Base-by-base conservation (phyloP, 1,284 basidiomycete genomes). In the Microbotryum intermedium region DNA sequence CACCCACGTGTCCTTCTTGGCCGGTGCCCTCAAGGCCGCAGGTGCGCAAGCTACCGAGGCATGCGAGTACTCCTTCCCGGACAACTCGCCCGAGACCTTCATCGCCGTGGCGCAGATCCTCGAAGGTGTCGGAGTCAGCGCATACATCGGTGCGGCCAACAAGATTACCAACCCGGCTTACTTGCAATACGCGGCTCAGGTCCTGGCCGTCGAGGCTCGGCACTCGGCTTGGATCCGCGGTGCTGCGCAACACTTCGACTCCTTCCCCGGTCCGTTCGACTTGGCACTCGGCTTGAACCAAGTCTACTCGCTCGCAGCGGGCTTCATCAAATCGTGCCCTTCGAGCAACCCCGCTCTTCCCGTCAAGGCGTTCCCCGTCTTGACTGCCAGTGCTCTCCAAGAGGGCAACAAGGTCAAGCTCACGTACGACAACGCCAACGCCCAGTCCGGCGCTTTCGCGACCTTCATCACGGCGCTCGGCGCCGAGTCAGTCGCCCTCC, bases 51-150 rank as follows among this genome's bases (percentile, higher is more conserved):
- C 82, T 0, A 77, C 79, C 20, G 66, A 78, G 70, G 75, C 79
- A 11, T 86, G 84, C 78, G 50, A 57, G 1, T 86, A 86, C 73
- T 74, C 72, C 56, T 85, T 86, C 73, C 79, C 80, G 26, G 76
- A 79, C 53, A 79, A 77, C 28, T 81, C 82, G 69, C 74, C 78
- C 2, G 73, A 73, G 57, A 74, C 77, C 3, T 86, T 86, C 72
- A 75, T 80, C 42, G 76, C 78, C 16, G 74, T 81, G 39, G 78
- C 82, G 25, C 77, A 77, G 64, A 76, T 81, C 10, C 72, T 87
- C n/a, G 83, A 85, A 72, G 79, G 77, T 26, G 78, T 85, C 50
- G 80, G 79, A n/a, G 76, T 69, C 20, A 43, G 39, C 18, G 82
- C 81, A 5, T 85, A 83, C 71, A 77, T 79, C 57, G 83, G 83